Conservation (phyloP, 352 stramenopile genomes). For the Plasmopara muralis region DNA sequence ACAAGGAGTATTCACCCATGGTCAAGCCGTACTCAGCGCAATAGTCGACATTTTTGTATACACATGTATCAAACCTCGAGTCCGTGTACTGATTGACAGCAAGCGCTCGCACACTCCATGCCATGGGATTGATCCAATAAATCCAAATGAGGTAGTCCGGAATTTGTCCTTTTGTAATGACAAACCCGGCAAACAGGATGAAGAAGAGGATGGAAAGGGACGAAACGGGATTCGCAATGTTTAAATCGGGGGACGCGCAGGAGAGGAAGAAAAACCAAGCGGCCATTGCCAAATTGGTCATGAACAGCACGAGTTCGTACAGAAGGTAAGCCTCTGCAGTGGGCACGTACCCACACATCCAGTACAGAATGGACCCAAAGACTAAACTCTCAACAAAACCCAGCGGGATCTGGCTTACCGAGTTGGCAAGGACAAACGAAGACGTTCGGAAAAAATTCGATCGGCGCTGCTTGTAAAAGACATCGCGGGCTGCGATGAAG, state of each 20-base stretch:
- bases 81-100: slow-evolving; percentile 23
- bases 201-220: slow-evolving; percentile 21
- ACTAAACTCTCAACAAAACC: slow-evolving; percentile 42
- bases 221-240: slow-evolving; percentile 18
- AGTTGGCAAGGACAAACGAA: slow-evolving; percentile 51
- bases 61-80: slow-evolving; percentile 14
- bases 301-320: slow-evolving; percentile 28
- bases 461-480: slow-evolving; percentile 78
- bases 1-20: slow-evolving; percentile 16
- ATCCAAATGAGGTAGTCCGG: slow-evolving; percentile 25
- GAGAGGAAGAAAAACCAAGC: slow-evolving; percentile 21
- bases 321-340: slow-evolving; percentile 25
- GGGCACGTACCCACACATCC: slow-evolving; percentile 53
- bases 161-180: slow-evolving; percentile 23
- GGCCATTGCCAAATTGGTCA: slow-evolving; percentile 26
- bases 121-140: slow-evolving; percentile 23
- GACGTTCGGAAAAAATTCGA: slow-evolving; percentile 71
- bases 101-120: slow-evolving; percentile 13
- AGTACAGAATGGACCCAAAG: slow-evolving; percentile 79
- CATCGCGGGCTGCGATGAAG: slow-evolving; percentile 45
- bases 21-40: slow-evolving; percentile 12
- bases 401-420: slow-evolving; percentile 24
- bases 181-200: slow-evolving; percentile 15
- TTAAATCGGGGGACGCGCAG: slow-evolving; percentile 12
- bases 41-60: slow-evolving; percentile 13